Conservation (phyloP, 371 early-diverging fungal genomes). For the Gilbertella persicaria region DNA sequence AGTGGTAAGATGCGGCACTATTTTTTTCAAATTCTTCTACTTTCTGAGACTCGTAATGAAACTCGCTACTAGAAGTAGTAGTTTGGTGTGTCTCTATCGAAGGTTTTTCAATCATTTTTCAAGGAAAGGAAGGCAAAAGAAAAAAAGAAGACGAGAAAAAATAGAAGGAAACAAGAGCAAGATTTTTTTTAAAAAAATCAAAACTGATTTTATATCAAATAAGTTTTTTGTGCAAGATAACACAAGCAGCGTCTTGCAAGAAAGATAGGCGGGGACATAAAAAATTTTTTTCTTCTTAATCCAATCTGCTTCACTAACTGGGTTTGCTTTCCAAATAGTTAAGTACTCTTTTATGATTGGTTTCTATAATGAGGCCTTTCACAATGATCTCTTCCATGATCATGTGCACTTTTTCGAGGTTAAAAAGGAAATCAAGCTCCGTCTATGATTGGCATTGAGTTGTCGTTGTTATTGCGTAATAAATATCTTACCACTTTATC, state of each 20-base stretch:
- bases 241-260: no score
- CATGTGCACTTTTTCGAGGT: constrained; percentile 49
- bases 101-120: constrained; percentile 16
- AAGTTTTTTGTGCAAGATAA: constrained; percentile 1
- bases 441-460: constrained; percentile 25
- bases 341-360: constrained; percentile 36
- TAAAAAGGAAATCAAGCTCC: constrained; percentile 55
- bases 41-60: constrained; percentile 13
- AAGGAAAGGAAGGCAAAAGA: no score
- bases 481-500: constrained; percentile 44
- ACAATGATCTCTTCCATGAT: constrained; percentile 52
- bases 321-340: constrained; percentile 1
- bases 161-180: constrained; percentile 8
- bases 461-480: not conserved
- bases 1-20: constrained; percentile 9
- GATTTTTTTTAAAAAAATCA: constrained; percentile 1
- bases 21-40: constrained; percentile 10
- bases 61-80: not conserved
- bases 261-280: constrained; percentile 16
- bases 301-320: no score
- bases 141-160: constrained; percentile 2
- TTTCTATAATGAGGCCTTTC: constrained; percentile 43
- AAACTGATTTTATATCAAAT: no score
- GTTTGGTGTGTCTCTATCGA: constrained; percentile 1
- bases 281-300: no score